Conservation (phyloP, 768 basidiomycete genomes). For the Xerocomellus intermedius region DNA sequence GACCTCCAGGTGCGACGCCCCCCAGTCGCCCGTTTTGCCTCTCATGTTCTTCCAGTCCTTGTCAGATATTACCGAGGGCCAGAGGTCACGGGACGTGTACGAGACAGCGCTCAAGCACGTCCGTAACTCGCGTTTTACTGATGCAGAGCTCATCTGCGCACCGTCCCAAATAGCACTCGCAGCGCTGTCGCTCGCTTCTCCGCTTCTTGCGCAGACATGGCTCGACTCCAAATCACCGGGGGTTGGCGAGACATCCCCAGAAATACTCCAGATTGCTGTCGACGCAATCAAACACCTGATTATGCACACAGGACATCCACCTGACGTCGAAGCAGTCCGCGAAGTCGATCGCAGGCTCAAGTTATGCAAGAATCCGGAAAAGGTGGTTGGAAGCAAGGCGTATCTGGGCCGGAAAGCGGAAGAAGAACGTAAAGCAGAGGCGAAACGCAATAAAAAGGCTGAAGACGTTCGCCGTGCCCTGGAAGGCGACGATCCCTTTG, state of each 20-base stretch:
- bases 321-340: constrained; percentile 82
- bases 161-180: constrained; percentile 94
- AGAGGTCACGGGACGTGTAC: constrained; percentile 54
- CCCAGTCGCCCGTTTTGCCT: neutral
- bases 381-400: constrained; percentile 85
- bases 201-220: constrained; percentile 64
- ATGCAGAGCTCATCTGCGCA: constrained; percentile 86
- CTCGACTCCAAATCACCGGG: constrained; percentile 39
- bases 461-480: constrained; percentile 43
- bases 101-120: constrained; percentile 65
- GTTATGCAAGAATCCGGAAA: constrained; percentile 94
- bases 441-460: constrained; percentile 66
- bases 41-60: constrained; percentile 46
- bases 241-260: constrained; percentile 9
- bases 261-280: constrained; percentile 33
- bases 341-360: constrained; percentile 86
- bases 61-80: constrained; percentile 48
- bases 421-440: constrained; percentile 65
- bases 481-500: constrained; percentile 69
- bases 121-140: constrained; percentile 81
- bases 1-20: constrained; percentile 71
- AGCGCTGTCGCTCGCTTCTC: constrained; percentile 63
- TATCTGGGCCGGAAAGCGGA: constrained; percentile 71
- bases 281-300: constrained; percentile 56
- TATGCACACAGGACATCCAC: constrained; percentile 50